These are phyloP conservation scores for Hemisphaericaspora lyxosophila DNA, from an alignment of 1,139 yeast species.

Conservation along the genomic window DNA sequence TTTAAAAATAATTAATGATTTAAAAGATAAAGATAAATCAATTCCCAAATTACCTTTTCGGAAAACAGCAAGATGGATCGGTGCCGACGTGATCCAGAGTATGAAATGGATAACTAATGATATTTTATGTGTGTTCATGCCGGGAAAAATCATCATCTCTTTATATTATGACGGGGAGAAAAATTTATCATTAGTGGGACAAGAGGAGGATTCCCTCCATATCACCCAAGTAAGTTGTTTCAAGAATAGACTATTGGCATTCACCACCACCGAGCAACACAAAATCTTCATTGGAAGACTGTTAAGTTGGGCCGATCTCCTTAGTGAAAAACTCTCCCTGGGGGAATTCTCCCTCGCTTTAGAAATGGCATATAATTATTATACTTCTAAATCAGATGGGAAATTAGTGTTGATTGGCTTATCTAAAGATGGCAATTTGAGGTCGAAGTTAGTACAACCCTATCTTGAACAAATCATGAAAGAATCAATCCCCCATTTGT, in stretches of 20 bases:
- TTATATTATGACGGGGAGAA: conserved; percentile 11
- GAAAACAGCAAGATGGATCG: conserved; percentile 46
- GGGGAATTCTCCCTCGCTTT: conserved; percentile 58
- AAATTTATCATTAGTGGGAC: conserved; percentile 5
- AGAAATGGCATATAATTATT: conserved; percentile 53
- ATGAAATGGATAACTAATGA: conserved; percentile 62
- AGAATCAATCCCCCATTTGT: conserved; percentile 48
- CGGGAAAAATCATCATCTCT: conserved; percentile 9
- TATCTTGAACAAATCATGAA: conserved; percentile 58
- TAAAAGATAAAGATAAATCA: conserved; percentile 41
- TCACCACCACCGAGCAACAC: conserved; percentile 5
- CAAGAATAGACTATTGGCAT: conserved; percentile 26
- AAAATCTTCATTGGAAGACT: conserved; percentile 53
- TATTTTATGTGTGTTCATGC: conserved; percentile 41
- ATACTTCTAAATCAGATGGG: conserved; percentile 43
- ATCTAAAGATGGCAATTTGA: conserved; percentile 43
- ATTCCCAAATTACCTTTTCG: conserved; percentile 40
- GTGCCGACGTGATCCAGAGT: conserved; percentile 45
- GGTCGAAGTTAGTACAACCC: conserved; percentile 52
- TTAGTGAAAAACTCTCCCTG: conserved; percentile 46
- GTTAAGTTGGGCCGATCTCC: conserved; percentile 73
- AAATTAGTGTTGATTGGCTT: conserved; percentile 52
- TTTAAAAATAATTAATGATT: conserved; percentile 28
- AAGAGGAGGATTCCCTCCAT: conserved; percentile 6
- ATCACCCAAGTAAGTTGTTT: conserved; percentile 22